Percentiles rank a stretch among this genome's conserved stretches.
phyloP scores from a whole-genome alignment of 805 yeast species.

The baker's yeast (Saccharomyces cerevisiae) region DNA sequence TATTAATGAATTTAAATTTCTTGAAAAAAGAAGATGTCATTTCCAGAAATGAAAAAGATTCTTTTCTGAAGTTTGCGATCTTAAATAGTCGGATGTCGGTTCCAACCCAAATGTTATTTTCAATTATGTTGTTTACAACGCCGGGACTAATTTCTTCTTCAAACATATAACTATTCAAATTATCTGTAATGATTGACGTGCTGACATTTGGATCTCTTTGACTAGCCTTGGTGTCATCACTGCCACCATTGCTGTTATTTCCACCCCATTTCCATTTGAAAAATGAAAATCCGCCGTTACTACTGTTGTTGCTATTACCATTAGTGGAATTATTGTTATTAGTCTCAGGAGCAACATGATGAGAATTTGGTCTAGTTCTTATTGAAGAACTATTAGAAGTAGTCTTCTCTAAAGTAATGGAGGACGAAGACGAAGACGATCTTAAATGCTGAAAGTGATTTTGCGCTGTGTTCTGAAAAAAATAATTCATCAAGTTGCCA shows the following conservation, averaged over 20 bases:
- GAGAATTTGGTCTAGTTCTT: not conserved
- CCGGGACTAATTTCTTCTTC: constrained; percentile 17
- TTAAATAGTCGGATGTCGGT: constrained; percentile 45
- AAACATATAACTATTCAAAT: constrained; percentile 14
- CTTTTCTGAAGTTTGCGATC: constrained; percentile 34
- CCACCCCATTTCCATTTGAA: constrained; percentile 32
- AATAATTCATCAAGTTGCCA: not conserved
- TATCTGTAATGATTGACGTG: constrained; percentile 12
- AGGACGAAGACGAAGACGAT: not conserved
- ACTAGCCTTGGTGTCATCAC: constrained; percentile 7
- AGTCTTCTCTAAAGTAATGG: not conserved
- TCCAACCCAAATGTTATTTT: constrained; percentile 44
- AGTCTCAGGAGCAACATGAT: not conserved
- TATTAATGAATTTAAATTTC: constrained; percentile 29
- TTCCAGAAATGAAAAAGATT: constrained; percentile 35
- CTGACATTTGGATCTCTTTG: constrained; percentile 5
- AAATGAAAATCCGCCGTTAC: constrained; percentile 36
- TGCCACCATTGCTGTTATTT: constrained; percentile 16
- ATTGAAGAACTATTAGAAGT: not conserved
- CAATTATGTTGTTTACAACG: constrained; percentile 13
- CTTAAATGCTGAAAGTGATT: constrained; percentile 10
- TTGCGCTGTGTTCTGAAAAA: not conserved
- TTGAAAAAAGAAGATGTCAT: constrained; percentile 34
- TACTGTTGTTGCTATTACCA: constrained; percentile 2
- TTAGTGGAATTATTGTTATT: constrained; percentile 2